Percentiles rank a stretch among this genome's conserved stretches.
These are phyloP conservation scores for Dioscorea alata DNA, from an alignment of 106 monocot species.

Conservation along the genomic window DNA sequence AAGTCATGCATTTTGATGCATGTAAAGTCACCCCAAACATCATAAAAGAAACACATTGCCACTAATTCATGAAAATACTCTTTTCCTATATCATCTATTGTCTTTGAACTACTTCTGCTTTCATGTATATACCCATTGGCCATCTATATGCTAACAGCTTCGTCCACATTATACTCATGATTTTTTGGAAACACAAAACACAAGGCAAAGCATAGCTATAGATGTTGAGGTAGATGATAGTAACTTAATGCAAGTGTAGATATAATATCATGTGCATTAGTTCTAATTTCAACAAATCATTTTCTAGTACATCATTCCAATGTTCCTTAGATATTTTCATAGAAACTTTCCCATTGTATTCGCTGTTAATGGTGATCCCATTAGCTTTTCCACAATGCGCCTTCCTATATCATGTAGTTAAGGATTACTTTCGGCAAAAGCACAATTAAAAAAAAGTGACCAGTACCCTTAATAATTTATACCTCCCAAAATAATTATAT, in stretches of 20 bases:
- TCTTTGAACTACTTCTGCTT: constrained; percentile 4
- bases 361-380: no score
- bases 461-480: constrained; percentile 12
- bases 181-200: constrained; percentile 24
- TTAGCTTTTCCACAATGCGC: no score
- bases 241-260: no score
- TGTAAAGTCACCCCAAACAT: no score
- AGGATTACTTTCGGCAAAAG: constrained; percentile 17
- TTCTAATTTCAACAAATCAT: no score
- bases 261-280: no score
- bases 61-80: constrained; percentile 22
- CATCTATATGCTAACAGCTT: constrained; percentile 21
- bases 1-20: no score
- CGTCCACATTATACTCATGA: neutral
- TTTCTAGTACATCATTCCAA: no score
- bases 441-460: constrained; percentile 11
- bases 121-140: no score
- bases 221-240: constrained; percentile 13
- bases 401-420: no score
- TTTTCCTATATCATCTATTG: constrained; percentile 19
- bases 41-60: constrained; percentile 9
- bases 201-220: constrained; percentile 24
- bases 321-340: no score
- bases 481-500: neutral
- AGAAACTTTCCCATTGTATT: no score